phyloP scores from a whole-genome alignment of 179 eudicot genomes.

The Beta lomatogona region DNA sequence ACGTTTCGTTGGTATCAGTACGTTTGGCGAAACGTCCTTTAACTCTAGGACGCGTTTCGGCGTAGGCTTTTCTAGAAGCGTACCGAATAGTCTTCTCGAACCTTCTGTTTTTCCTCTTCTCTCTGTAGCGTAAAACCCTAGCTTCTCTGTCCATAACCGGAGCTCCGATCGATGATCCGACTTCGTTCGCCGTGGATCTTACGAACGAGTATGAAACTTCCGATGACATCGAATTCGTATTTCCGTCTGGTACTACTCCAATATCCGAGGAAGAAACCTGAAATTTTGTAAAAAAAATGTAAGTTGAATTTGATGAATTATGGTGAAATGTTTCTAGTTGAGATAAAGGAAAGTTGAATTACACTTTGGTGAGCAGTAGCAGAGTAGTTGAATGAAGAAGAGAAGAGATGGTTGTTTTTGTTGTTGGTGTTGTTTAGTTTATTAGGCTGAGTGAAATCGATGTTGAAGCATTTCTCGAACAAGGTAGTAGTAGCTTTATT shows the following conservation, averaged over 20 bases:
- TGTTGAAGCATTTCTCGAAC: constrained; percentile 38
- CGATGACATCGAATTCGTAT: constrained; percentile 31
- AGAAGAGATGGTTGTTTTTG: constrained; percentile 8
- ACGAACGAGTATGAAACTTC: constrained; percentile 26
- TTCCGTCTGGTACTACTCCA: constrained; percentile 47
- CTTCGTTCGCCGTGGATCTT: constrained; percentile 5
- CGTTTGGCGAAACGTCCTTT: constrained; percentile 52
- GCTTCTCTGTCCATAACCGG: constrained; percentile 39
- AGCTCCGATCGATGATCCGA: constrained; percentile 6
- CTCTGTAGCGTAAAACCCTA: constrained; percentile 48
- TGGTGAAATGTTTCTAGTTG: not conserved
- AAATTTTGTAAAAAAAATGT: not conserved
- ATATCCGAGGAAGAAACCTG: constrained; percentile 48
- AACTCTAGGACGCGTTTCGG: constrained; percentile 45
- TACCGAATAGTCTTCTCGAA: constrained; percentile 53
- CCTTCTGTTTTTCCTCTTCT: constrained; percentile 51
- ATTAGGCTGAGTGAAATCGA: constrained; percentile 49
- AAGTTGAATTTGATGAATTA: too few relatives aligned
- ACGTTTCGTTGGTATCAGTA: constrained; percentile 24
- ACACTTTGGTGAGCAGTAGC: constrained; percentile 23
- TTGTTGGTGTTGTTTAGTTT: constrained; percentile 16
- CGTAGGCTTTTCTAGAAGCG: constrained; percentile 50
- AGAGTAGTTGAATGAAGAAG: constrained; percentile 31
- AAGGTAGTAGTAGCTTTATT: not conserved
- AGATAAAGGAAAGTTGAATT: not conserved